Evolutionary conservation across 2,329 filamentous ascomycete species (phyloP).

Genomic region (Parastagonospora nodorum): DNA sequence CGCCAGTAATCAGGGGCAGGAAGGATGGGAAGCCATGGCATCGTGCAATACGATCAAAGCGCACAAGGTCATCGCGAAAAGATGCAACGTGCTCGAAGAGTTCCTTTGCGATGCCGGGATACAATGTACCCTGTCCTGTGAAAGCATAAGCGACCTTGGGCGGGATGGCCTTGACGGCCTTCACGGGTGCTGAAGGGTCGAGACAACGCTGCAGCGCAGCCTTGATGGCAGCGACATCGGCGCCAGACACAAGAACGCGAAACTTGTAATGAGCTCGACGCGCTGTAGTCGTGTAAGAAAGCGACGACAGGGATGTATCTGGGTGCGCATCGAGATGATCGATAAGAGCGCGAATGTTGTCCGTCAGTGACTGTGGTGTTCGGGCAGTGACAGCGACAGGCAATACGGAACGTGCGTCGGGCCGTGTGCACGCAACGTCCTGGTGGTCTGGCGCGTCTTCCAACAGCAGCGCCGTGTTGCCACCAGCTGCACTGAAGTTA

Average conservation of each 20-base stretch:
- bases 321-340: constrained; percentile 10
- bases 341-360: constrained; percentile 13
- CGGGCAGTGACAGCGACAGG: constrained; percentile 19
- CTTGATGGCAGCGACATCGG: constrained; percentile 1
- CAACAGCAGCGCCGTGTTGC: constrained; percentile 41
- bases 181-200: neutral
- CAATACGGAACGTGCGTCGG: constrained; percentile 14
- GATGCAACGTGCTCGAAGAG: constrained; percentile 15
- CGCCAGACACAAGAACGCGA: constrained; percentile 6
- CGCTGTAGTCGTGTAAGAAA: constrained; percentile 27
- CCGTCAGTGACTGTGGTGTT: constrained; percentile 9
- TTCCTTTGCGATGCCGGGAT: constrained; percentile 12
- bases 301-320: constrained; percentile 1
- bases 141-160: constrained; percentile 45
- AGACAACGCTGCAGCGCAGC: constrained; percentile 1
- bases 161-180: neutral
- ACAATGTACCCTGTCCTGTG: constrained; percentile 45
- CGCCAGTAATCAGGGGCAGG: constrained; percentile 4
- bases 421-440: neutral
- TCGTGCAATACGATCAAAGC: constrained; percentile 33
- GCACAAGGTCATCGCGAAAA: constrained; percentile 37
- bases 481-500: constrained; percentile 47
- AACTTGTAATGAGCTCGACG: constrained; percentile 21
- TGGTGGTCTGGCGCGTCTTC: constrained; percentile 18
- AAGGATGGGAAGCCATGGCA: constrained; percentile 40